phyloP scores from a whole-genome alignment of 495 filamentous ascomycete genomes.

The Barbatosphaeria neglecta region DNA sequence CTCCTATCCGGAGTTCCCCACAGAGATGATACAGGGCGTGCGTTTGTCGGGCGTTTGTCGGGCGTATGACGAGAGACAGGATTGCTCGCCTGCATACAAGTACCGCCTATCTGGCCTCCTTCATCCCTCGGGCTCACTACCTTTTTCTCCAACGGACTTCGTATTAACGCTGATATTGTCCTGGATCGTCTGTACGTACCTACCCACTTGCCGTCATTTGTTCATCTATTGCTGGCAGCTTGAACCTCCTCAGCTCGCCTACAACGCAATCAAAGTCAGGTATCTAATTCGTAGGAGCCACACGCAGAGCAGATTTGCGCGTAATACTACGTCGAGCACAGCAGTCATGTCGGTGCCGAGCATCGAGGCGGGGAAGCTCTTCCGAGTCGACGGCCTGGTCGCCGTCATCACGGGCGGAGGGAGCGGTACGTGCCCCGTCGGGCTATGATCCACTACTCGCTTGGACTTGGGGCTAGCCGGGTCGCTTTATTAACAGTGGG shows the following conservation, averaged over 20 bases:
- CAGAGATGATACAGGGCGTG: background rate
- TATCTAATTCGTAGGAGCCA: too few species aligned
- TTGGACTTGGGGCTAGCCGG: background rate
- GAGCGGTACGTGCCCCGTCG: slow-evolving; percentile 34
- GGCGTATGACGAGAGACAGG: background rate
- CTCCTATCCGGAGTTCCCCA: background rate
- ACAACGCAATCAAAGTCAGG: too few species aligned
- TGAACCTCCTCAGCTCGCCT: too few species aligned
- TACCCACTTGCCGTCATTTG: too few species aligned
- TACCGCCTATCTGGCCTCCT: too few species aligned
- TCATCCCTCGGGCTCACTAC: too few species aligned
- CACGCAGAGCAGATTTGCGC: background rate
- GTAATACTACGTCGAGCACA: background rate
- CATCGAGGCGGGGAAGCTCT: slow-evolving; percentile 22
- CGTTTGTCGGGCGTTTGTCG: background rate
- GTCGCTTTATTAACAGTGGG: background rate
- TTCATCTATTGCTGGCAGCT: too few species aligned
- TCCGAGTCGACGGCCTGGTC: slow-evolving; percentile 40
- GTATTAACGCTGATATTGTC: too few species aligned
- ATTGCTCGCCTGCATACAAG: too few species aligned
- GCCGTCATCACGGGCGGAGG: slow-evolving; percentile 47
- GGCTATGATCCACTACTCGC: background rate
- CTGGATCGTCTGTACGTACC: too few species aligned
- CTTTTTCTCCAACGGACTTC: too few species aligned
- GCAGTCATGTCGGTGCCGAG: background rate